These are phyloP conservation scores for Mycena citricolor DNA, from an alignment of 1,284 basidiomycete species.

Conservation along the genomic window DNA sequence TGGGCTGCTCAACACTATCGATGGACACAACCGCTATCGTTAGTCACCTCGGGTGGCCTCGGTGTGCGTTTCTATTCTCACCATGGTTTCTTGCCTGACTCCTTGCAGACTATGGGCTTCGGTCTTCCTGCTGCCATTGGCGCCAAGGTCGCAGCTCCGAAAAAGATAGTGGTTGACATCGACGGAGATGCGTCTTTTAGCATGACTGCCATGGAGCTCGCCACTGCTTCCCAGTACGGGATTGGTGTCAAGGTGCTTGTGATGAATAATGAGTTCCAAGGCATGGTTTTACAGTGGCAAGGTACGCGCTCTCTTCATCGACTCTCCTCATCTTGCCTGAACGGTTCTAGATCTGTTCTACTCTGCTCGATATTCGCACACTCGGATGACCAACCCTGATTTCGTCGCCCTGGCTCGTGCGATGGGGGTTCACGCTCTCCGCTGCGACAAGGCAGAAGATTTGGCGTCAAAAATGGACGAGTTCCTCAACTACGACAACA, in stretches of 20 bases:
- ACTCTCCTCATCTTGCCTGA: constrained; percentile 2
- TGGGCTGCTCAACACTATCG: constrained; percentile 96
- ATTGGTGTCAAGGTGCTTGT: constrained; percentile 95
- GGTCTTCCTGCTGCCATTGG: constrained; percentile 94
- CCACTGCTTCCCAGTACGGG: constrained; percentile 86
- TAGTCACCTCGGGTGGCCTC: constrained; percentile 96
- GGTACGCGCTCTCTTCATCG: constrained; percentile 44
- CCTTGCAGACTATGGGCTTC: constrained; percentile 89
- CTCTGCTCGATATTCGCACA: constrained; percentile 92
- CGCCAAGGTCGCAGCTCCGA: constrained; percentile 92
- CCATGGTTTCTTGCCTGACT: constrained; percentile 14
- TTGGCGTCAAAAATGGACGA: constrained; percentile 96
- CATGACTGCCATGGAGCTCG: constrained; percentile 99
- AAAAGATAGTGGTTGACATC: constrained; percentile 94
- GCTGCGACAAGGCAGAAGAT: constrained; percentile 71
- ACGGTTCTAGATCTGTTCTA: constrained; percentile 85
- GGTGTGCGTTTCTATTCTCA: constrained; percentile 58
- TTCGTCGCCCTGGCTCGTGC: constrained; percentile 86
- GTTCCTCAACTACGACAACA: constrained; percentile 92
- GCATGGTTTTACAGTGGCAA: constrained; percentile 99
- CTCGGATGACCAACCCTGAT: constrained; percentile 92
- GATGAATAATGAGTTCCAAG: constrained; percentile 94
- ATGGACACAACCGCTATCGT: constrained; percentile 85
- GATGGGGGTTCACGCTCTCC: constrained; percentile 91
- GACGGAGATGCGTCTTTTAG: constrained; percentile 98